Evolutionary conservation across 2,329 filamentous ascomycete species (phyloP), one percentile per base, ranked within the genome.

Genomic region (Conoideocrella luteorostrata): DNA sequence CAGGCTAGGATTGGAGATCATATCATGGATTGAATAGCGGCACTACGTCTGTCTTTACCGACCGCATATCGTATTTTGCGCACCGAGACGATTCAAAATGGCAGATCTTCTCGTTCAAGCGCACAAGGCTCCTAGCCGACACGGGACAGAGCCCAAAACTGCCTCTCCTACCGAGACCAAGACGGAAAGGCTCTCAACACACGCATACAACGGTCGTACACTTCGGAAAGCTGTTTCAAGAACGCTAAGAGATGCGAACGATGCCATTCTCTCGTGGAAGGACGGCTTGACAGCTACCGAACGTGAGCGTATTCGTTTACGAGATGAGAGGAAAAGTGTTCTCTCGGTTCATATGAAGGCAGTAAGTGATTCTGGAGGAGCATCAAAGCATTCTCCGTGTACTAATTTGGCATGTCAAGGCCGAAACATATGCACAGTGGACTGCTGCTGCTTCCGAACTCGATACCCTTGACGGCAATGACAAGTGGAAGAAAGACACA

Each of bases 381-480:
- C 15, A 10, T 34, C 15, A 17, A 17, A 12, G 21, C 21, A 18
- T 6, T 23, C 7, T 28, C n/a, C n/a, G n/a, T n/a, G 29, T 24
- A 9, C 45, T 49, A 39, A 47, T 40, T 7, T 40, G 6, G 18
- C 7, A 36, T 32, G 3, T 36, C 4, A 2, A 88, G 81, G 86
- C 88, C 48, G 74, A 78, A 47, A 78, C 78, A 1, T 75, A 82
- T 52, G 67, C 74, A 39, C 80, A 89, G 58, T 96, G 90, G 88
- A 77, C 82, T 52, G 69, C 69, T 13, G 84, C 86, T 9, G 90
- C 90, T 3, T 73, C 72, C 34, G 83, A 90, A 57, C 76, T 96
- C 34, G 90, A 96, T 58, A 62, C 73, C 9, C 68, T 95, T 12
- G 88, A 95, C 60, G 82, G 82, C 36, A 88, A 91, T 57, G 82